Conservation (phyloP, 2,329 filamentous ascomycete species). For the Talaromyces sp. region DNA sequence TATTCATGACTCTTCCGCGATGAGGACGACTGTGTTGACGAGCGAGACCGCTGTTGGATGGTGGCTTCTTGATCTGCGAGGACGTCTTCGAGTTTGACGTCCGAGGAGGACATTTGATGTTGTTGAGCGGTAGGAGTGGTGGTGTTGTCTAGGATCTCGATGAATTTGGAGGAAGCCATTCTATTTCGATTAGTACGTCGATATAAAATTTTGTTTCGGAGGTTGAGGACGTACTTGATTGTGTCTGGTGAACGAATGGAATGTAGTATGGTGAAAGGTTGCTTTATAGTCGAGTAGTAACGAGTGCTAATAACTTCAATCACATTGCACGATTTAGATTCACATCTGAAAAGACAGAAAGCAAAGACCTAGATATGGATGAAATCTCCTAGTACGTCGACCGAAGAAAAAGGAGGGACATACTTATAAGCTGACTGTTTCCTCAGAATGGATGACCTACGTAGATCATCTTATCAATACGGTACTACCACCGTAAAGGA, state of each 20-base stretch:
- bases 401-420: not conserved
- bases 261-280: not conserved
- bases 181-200: conserved; percentile 1
- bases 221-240: not conserved
- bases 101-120: conserved; percentile 37
- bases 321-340: not conserved
- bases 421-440: not conserved
- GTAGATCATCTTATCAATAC: not conserved
- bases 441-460: not conserved
- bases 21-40: conserved; percentile 35
- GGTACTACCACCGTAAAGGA: not conserved
- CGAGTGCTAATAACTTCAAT: not conserved
- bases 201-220: too few relatives aligned
- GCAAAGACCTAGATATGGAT: not conserved
- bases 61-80: conserved; percentile 40
- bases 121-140: conserved; percentile 22
- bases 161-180: conserved; percentile 43
- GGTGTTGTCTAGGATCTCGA: conserved; percentile 40
- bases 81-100: conserved; percentile 45
- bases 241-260: not conserved
- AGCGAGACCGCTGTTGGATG: conserved; percentile 30
- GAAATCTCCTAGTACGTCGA: not conserved
- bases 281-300: not conserved
- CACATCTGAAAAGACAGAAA: not conserved
- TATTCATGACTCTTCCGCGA: conserved; percentile 22